Evolutionary conservation across 805 yeast genomes (phyloP), one percentile per base, ranked within the genome.

Genomic region (Ogataea henricii): DNA sequence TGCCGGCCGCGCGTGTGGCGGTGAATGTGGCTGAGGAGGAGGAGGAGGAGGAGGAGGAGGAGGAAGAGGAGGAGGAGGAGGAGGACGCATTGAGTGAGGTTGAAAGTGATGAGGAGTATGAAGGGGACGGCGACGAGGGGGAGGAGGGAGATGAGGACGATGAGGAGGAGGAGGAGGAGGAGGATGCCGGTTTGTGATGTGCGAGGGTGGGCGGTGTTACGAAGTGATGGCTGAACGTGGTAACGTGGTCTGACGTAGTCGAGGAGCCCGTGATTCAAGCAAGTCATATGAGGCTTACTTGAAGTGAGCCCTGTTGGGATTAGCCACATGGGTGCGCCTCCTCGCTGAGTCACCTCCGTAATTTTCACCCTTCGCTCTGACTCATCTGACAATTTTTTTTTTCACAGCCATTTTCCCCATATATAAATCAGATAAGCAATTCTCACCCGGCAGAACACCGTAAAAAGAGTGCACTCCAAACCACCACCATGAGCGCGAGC

Each of bases 61-160:
- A n/a, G n/a, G 48, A 43, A 18, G 43, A 40, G 12, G 34, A 47
- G 5, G 40, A 6, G 27, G 40, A 14, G 29, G 27, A 36, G 10
- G 29, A 36, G 8, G 25, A 22, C 25, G 25, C 6, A 29, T 6
- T n/a, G n/a, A 29, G n/a, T 20, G 38, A 16, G 8, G 22, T 17
- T 17, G 23, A 20, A 35, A 17, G 22, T 6, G 36, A 33, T 4
- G 36, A 33, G 8, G 36, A 33, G 13, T n/a, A 33, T 17, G 36
- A 33, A 4, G 36, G n/a, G 21, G 36, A 33, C 10, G 36, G n/a
- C 10, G 36, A 33, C 3, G 36, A 33, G 21, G 36, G n/a, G 6
- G 36, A 7, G 6, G 36, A 33, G 22, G 36, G 13, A 17, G 36
- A 33, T 9, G 22, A 27, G 4, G 30, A 27, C 30, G 5, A 6